A percentile compares a stretch with the other conserved stretches of the same genome.
phyloP scores from a whole-genome alignment of 2,329 filamentous ascomycete genomes.

The Graphiopsis chlorocephala region DNA sequence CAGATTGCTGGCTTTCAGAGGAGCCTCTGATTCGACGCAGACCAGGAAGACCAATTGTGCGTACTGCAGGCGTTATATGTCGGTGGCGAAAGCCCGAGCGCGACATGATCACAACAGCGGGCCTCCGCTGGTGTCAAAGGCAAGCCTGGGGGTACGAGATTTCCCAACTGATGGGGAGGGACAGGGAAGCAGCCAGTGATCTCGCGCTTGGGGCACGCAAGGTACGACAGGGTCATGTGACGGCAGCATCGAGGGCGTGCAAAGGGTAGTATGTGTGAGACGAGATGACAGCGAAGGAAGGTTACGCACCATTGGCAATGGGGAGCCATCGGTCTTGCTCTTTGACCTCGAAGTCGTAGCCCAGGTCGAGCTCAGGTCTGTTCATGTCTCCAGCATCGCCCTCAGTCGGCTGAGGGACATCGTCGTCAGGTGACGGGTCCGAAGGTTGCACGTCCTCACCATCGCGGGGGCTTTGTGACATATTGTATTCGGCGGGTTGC shows the following conservation, averaged over 20 bases:
- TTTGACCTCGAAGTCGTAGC: constrained; percentile 97
- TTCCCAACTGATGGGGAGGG: constrained; percentile 13
- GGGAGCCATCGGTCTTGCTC: constrained; percentile 99
- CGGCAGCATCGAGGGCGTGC: constrained; percentile 11
- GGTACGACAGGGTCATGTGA: constrained; percentile 22
- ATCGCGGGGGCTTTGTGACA: constrained; percentile 90
- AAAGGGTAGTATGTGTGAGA: constrained; percentile 10
- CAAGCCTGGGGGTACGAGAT: constrained; percentile 28
- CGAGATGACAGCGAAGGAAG: constrained; percentile 14
- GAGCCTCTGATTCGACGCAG: constrained; percentile 45
- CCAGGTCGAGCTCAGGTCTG: constrained; percentile 46
- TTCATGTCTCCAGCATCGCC: constrained; percentile 27
- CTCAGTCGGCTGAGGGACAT: constrained; percentile 63
- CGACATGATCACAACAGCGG: constrained; percentile 27
- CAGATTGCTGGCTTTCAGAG: constrained; percentile 34
- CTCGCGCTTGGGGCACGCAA: constrained; percentile 24
- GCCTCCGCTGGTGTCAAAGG: constrained; percentile 33
- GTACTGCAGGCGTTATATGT: constrained; percentile 42
- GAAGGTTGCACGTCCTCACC: constrained; percentile 74
- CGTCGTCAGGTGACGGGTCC: constrained; percentile 76
- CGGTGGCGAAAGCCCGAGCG: constrained; percentile 24
- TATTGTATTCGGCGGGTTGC: constrained; percentile 59
- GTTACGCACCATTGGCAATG: constrained; percentile 97
- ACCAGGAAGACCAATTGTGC: constrained; percentile 45
- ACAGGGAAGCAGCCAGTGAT: constrained; percentile 11